Evolutionary conservation across 306 rosid genomes (phyloP).

Genomic region (Inga oerstediana): DNA sequence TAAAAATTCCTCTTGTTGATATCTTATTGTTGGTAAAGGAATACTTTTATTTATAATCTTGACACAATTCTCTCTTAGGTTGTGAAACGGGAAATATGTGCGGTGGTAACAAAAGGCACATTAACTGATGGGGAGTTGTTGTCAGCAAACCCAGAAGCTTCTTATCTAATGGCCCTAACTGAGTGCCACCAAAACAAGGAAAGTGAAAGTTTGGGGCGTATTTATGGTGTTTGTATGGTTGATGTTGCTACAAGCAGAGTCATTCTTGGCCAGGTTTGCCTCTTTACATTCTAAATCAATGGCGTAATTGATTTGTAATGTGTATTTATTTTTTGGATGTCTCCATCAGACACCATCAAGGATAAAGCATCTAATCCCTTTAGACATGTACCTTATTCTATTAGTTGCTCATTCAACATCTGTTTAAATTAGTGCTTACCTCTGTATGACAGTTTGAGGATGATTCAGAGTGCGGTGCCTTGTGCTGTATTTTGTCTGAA

Average conservation of each 20-base stretch:
- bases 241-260: constrained; percentile 83
- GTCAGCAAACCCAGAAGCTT: constrained; percentile 82
- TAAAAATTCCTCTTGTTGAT: neutral
- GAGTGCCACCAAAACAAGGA: constrained; percentile 53
- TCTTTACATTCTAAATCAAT: constrained; percentile 25
- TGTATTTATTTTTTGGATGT: constrained; percentile 12
- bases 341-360: constrained; percentile 12
- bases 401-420: constrained; percentile 17
- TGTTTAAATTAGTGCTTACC: constrained; percentile 14
- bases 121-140: constrained; percentile 86
- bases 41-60: constrained; percentile 8
- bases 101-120: constrained; percentile 88
- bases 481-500: constrained; percentile 86
- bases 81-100: constrained; percentile 95
- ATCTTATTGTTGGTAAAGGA: constrained; percentile 17
- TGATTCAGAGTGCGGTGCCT: constrained; percentile 79
- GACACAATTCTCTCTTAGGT: constrained; percentile 55
- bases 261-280: constrained; percentile 88
- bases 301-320: constrained; percentile 10
- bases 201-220: constrained; percentile 49
- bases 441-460: constrained; percentile 70
- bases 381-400: neutral
- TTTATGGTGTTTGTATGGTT: constrained; percentile 81
- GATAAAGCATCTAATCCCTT: constrained; percentile 17
- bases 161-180: constrained; percentile 81